Conservation (phyloP, 768 basidiomycete species). For the Leucocoprinus sp. region DNA sequence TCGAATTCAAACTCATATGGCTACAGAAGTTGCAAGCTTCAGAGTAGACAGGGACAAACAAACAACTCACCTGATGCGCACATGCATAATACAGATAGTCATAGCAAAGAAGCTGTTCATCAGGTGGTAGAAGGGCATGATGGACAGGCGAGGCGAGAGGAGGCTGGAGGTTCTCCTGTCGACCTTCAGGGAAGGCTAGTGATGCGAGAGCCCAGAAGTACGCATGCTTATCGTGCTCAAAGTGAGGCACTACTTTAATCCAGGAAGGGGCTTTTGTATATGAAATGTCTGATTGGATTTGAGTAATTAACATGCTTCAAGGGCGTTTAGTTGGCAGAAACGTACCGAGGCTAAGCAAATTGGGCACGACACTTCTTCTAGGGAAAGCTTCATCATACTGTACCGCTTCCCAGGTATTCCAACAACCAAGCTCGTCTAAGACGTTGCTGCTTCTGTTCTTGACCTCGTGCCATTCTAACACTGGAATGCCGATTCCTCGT, state of each 20-base stretch:
- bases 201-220: slow-evolving; percentile 40
- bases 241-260: slow-evolving; percentile 40
- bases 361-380: slow-evolving; percentile 28
- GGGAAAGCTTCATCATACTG: slow-evolving; percentile 31
- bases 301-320: background rate
- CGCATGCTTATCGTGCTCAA: slow-evolving; percentile 34
- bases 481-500: slow-evolving; percentile 31
- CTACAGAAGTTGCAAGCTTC: slow-evolving; percentile 20
- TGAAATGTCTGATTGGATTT: slow-evolving; percentile 35
- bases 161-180: slow-evolving; percentile 27
- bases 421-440: slow-evolving; percentile 46
- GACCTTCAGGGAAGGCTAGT: slow-evolving; percentile 37
- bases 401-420: slow-evolving; percentile 43
- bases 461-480: slow-evolving; percentile 60
- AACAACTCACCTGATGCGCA: slow-evolving; percentile 32
- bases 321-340: slow-evolving; percentile 7
- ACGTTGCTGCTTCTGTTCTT: slow-evolving; percentile 36
- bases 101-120: slow-evolving; percentile 43
- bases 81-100: slow-evolving; percentile 46
- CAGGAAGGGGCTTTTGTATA: slow-evolving; percentile 41
- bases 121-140: slow-evolving; percentile 38
- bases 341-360: slow-evolving; percentile 35
- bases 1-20: slow-evolving; percentile 49
- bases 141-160: slow-evolving; percentile 33
- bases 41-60: slow-evolving; percentile 3